Evolutionary conservation across 2,329 filamentous ascomycete species (phyloP), one percentile per base, ranked within the genome.

Genomic region (Nothomitra cinnamomea): DNA sequence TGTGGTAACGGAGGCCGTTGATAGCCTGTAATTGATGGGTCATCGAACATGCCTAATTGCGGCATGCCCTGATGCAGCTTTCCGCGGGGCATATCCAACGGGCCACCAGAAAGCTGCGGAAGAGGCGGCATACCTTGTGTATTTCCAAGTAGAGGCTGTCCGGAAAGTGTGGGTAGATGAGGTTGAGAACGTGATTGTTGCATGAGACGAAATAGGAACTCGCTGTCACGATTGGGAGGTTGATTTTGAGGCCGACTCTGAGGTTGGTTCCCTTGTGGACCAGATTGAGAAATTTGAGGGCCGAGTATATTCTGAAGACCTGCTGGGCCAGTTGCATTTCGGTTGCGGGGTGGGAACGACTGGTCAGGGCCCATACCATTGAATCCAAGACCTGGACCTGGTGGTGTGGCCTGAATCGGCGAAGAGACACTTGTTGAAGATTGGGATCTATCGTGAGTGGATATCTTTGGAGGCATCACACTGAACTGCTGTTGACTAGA

Each of bases 151-250:
- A 43, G 21, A 12, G 40, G 21, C 35, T 40, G 42, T 53, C 52
- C 52, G 7, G 50, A 28, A 22, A 43, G 40, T 17, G 41, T 21
- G 15, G 38, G 38, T 22, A 43, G 52, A n/a, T 43, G 52, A 25
- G 38, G 19, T 24, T 48, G 19, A 28, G 52, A 22, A 47, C 52
- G 63, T 10, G 73, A 70, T 61, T 77, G 73, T 59, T 83, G 79
- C 85, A 95, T 92, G 28, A 95, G 74, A 57, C 82, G 85, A 67
- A 94, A 85, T 50, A 95, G 70, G 64, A 92, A 89, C 58, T 94
- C 85, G n/a, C 83, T 79, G 60, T 90, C 85, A 60, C 74, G 78
- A 63, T 76, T 81, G 63, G 32, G 35, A 28, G 35, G 50, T n/a
- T 52, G 50, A n/a, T 35, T 36, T n/a, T 32, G 28, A 32, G 28